phyloP scores from a whole-genome alignment of 768 basidiomycete genomes.

The Pisolithus marmoratus region DNA sequence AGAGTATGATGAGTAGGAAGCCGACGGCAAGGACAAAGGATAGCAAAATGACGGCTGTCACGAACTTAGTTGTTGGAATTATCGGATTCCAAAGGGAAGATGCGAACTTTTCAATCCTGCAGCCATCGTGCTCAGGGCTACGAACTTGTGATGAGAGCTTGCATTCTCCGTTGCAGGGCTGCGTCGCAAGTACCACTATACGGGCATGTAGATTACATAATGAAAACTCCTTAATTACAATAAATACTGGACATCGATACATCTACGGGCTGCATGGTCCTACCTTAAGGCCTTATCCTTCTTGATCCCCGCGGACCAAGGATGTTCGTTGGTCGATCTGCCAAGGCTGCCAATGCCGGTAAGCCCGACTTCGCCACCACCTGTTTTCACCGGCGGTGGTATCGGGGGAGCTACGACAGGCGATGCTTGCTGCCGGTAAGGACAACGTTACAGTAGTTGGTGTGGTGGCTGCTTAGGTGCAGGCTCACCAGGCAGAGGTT shows the following conservation, averaged over 20 bases:
- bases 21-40: conserved; percentile 97
- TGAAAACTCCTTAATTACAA: not conserved
- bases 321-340: conserved; percentile 31
- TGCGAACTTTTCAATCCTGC: conserved; percentile 66
- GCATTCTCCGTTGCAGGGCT: too few relatives aligned
- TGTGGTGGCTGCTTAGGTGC: conserved; percentile 12
- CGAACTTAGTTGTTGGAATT: conserved; percentile 1
- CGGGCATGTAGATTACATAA: too few relatives aligned
- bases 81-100: not conserved
- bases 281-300: conserved; percentile 17
- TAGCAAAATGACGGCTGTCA: conserved; percentile 85
- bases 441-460: conserved; percentile 29
- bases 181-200: too few relatives aligned
- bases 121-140: conserved; percentile 37
- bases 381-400: conserved; percentile 20
- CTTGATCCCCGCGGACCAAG: conserved; percentile 29
- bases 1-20: conserved; percentile 96
- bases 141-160: not conserved
- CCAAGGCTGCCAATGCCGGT: conserved; percentile 21
- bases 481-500: conserved; percentile 6
- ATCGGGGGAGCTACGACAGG: conserved; percentile 7
- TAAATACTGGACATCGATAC: not conserved
- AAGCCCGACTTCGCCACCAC: conserved; percentile 15
- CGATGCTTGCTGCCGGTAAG: conserved; percentile 28
- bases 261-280: not conserved